These are phyloP conservation scores for Olyra latifolia DNA, from an alignment of 176 grass and related monocot genomes.

Conservation along the genomic window DNA sequence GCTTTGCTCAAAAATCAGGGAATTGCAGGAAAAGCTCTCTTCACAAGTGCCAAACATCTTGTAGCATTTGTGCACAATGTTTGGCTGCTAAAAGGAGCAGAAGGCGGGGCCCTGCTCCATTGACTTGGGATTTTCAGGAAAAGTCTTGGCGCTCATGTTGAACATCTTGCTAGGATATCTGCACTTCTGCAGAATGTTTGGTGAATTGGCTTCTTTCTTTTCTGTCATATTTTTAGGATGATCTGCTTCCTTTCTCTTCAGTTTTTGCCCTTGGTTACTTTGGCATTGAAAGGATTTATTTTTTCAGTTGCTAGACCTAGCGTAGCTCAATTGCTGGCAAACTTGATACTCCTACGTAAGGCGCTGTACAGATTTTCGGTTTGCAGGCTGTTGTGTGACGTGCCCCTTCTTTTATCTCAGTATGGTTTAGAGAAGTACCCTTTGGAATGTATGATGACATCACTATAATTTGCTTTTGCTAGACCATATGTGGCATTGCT, in stretches of 20 bases:
- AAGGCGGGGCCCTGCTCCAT: constrained; percentile 40
- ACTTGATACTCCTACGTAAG: constrained; percentile 11
- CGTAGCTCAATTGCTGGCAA: constrained; percentile 28
- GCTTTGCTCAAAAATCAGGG: constrained; percentile 77
- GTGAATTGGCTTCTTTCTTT: constrained; percentile 35
- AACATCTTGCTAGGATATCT: constrained; percentile 50
- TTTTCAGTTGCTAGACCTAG: constrained; percentile 31
- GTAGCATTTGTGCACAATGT: constrained; percentile 35
- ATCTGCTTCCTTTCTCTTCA: constrained; percentile 32
- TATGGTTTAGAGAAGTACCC: not conserved
- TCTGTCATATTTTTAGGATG: constrained; percentile 29
- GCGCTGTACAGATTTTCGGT: constrained; percentile 39
- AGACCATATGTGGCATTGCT: not conserved
- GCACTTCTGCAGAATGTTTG: constrained; percentile 35
- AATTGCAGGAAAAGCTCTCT: constrained; percentile 76
- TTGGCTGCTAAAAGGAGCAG: constrained; percentile 42
- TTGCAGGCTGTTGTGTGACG: constrained; percentile 14
- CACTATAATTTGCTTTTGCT: not conserved
- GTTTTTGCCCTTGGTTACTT: constrained; percentile 23
- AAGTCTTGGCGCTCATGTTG: constrained; percentile 38
- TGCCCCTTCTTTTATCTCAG: not conserved
- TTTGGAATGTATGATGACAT: constrained; percentile 14
- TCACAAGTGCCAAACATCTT: constrained; percentile 78
- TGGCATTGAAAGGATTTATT: not conserved
- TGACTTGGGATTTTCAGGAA: constrained; percentile 41